Base-by-base conservation (phyloP, 2,329 filamentous ascomycete species). In the Clonostachys rosea region DNA sequence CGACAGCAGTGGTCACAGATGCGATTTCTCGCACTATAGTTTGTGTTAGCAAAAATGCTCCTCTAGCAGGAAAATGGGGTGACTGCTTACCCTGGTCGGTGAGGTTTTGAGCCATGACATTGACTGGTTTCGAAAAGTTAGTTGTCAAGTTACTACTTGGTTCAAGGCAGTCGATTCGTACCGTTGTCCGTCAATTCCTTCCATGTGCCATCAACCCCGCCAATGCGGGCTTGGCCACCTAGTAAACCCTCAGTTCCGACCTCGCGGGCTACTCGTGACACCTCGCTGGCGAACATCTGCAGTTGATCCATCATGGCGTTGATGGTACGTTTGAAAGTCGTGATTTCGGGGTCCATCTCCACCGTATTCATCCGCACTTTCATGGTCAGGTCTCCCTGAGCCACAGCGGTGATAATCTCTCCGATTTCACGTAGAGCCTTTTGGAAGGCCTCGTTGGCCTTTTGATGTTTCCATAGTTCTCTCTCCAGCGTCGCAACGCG, bases 291-390 rank as follows among this genome's bases (percentile, higher is more conserved):
- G 67, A 97, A 97, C 50, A 95, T 89, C 64, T 96, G 91, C 50
- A 97, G 78, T 68, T 96, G 92, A 63, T 97, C 92, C 83, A 97
- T 95, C 92, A 97, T 97, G 56, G 89, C 95, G 66, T 97, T 97
- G 73, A 97, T 97, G 52, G 92, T 96, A 59, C 90, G 86, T 72
- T 97, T 97, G 76, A 97, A 97, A 10, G 90, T 91, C 30, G 91
- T 94, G 61, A 97, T 97, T 76, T 97, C 92, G 30, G 91, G 91
- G 75, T 97, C 92, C 86, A 96, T 94, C 72, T 97, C 92, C 55
- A 95, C 86, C 5, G 89, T 88, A 64, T 96, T 94, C 66, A 97
- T 95, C 60, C 92, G 83, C 53, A 96, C 92, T 71, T 96, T 95
- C 76, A 96, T 96, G 66, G 91, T 96, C 51, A 97, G 76, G 63